A percentile compares a stretch with the other conserved stretches of the same genome.
Evolutionary conservation across 2,329 filamentous ascomycete genomes (phyloP).

Genomic region (Macrophomina phaseolina): DNA sequence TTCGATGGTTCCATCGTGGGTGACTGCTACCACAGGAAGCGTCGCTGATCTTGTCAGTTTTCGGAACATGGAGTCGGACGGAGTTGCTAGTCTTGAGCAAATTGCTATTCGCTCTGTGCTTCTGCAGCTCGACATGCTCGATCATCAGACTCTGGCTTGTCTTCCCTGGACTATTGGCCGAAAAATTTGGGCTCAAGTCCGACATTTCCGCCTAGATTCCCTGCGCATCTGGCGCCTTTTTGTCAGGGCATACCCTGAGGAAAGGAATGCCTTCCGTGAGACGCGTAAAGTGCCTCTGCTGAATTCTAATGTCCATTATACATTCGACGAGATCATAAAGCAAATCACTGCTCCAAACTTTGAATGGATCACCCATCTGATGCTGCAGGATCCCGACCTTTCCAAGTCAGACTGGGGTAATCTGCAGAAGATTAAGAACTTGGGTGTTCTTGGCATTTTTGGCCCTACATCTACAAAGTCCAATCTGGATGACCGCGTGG

Average conservation of each 20-base stretch:
- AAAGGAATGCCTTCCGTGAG: slow-evolving; percentile 12
- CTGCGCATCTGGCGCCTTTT: slow-evolving; percentile 21
- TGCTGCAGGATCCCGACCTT: not conserved
- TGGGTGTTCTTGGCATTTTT: not conserved
- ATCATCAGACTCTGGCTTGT: slow-evolving; percentile 6
- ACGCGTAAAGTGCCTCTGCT: not conserved
- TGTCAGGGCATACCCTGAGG: slow-evolving; percentile 14
- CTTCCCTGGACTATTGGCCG: slow-evolving; percentile 15
- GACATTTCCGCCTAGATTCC: not conserved
- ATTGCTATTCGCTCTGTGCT: slow-evolving; percentile 20
- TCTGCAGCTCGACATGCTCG: slow-evolving; percentile 10
- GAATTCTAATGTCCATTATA: not conserved
- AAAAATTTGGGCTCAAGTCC: slow-evolving; percentile 8
- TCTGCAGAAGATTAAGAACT: slow-evolving; percentile 4
- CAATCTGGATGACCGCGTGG: slow-evolving; percentile 17
- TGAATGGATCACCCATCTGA: slow-evolving; percentile 21
- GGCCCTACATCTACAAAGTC: not conserved
- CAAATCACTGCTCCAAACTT: slow-evolving; percentile 5
- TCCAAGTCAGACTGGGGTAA: slow-evolving; percentile 3
- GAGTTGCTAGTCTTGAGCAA: slow-evolving; percentile 12
- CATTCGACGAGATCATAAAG: slow-evolving; percentile 5
- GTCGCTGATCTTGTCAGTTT: slow-evolving; percentile 18
- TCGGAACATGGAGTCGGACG: not conserved
- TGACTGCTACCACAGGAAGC: slow-evolving; percentile 14
- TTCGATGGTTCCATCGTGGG: slow-evolving; percentile 20